These are phyloP conservation scores for Zygosaccharomyces sapae DNA, from an alignment of 1,139 yeast species.

Conservation along the genomic window DNA sequence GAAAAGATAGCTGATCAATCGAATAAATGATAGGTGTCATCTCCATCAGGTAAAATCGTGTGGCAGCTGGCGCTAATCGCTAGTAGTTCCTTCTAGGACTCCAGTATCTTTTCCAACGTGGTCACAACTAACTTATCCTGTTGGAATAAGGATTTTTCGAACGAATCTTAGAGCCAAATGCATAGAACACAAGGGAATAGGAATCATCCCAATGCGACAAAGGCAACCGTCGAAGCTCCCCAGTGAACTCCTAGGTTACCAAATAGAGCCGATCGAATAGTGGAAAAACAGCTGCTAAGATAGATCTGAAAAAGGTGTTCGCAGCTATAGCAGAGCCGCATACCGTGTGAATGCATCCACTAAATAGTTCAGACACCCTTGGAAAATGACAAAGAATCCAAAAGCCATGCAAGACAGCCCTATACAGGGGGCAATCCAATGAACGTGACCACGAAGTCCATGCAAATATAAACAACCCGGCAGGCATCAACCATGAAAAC, in stretches of 20 bases:
- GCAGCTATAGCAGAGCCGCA: constrained; percentile 78
- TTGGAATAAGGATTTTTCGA: constrained; percentile 42
- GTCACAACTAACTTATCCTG: constrained; percentile 36
- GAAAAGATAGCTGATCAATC: no score
- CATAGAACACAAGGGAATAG: constrained; percentile 55
- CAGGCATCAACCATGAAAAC: constrained; percentile 48
- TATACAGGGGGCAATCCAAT: constrained; percentile 63
- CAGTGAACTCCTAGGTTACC: constrained; percentile 48
- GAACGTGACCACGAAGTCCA: constrained; percentile 56
- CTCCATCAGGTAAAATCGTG: no score
- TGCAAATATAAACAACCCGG: constrained; percentile 62
- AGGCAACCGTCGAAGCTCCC: constrained; percentile 54
- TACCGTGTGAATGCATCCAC: constrained; percentile 52
- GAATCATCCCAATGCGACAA: constrained; percentile 52
- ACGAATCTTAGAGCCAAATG: constrained; percentile 50
- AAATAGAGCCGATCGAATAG: constrained; percentile 52
- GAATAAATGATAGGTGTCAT: no score
- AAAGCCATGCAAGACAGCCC: constrained; percentile 57
- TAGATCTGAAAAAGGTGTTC: constrained; percentile 58
- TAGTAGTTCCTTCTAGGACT: no score
- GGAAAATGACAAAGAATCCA: constrained; percentile 55
- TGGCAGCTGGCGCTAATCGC: no score
- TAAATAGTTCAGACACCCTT: constrained; percentile 51
- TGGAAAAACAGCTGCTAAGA: constrained; percentile 67
- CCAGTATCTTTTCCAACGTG: no score